A percentile compares a stretch with the other conserved stretches of the same genome.
Evolutionary conservation across 2,329 filamentous ascomycete species (phyloP).

Genomic region (Neofusicoccum laricinum): DNA sequence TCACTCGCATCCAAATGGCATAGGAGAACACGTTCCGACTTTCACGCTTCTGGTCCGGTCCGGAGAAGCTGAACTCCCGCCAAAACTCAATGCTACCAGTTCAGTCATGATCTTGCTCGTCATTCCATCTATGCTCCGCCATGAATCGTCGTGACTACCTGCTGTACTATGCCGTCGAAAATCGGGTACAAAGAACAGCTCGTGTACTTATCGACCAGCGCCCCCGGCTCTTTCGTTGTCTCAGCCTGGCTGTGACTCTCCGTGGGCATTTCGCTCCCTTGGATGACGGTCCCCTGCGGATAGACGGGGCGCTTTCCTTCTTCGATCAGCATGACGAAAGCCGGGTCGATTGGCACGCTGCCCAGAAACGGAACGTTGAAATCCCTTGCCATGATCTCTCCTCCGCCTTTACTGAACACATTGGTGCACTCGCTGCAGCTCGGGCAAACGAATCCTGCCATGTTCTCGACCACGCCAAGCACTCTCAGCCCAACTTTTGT

Average conservation of each 20-base stretch:
- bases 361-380: slow-evolving; percentile 83
- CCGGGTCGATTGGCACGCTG: slow-evolving; percentile 85
- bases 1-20: no score
- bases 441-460: slow-evolving; percentile 85
- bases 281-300: slow-evolving; percentile 58
- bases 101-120: not conserved
- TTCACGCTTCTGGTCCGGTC: no score
- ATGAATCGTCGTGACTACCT: slow-evolving; percentile 43
- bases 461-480: slow-evolving; percentile 93
- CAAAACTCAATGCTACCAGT: no score
- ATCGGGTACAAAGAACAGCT: slow-evolving; percentile 68
- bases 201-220: slow-evolving; percentile 69
- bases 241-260: no score
- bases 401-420: slow-evolving; percentile 88
- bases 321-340: slow-evolving; percentile 85
- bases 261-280: slow-evolving; percentile 19
- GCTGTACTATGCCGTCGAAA: slow-evolving; percentile 63
- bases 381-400: slow-evolving; percentile 82
- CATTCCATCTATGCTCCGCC: not conserved
- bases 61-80: no score
- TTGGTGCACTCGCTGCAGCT: slow-evolving; percentile 81
- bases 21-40: no score
- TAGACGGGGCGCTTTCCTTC: slow-evolving; percentile 66
- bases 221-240: slow-evolving; percentile 26
- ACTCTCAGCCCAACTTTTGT: slow-evolving; percentile 75